Evolutionary conservation across 2,329 filamentous ascomycete species (phyloP), one percentile per base, ranked within the genome.

Genomic region (Ophiostoma sp.): DNA sequence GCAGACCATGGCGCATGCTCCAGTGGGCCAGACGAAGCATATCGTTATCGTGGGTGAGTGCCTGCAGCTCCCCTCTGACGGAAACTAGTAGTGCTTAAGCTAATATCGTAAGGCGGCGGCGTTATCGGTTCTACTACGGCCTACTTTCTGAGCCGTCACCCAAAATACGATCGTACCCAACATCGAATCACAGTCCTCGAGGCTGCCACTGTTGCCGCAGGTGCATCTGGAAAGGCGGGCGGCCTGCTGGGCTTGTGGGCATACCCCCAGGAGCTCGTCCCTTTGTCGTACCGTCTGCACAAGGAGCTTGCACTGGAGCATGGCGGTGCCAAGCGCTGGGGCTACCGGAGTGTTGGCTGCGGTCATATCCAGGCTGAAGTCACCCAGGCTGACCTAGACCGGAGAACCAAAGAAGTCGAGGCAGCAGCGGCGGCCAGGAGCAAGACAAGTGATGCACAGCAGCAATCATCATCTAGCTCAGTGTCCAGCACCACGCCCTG

Each of bases 221-320:
- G 91, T 38, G 94, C 95, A 49, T 97, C 93, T 8, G 95, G 95
- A 55, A 98, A 97, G 79, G 94, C 95, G 0, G 95, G 95, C 16
- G 95, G 95, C 0, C 83, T 99, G 4, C 84, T 99, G 36, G 95
- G 89, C 0, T 82, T 93, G 16, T 98, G 94, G 93, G 95, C 94
- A 0, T 97, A 97, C 75, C 95, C 95, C 0, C 82, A 82, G 69
- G 89, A 86, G 74, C 87, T 98, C 52, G 94, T 97, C 0, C 91
- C 91, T 0, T 81, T 98, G 58, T 96, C 91, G 69, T 98, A 93
- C 78, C 84, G 84, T 64, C 82, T 98, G 16, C 95, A 98, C 75
- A 85, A 87, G 45, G 87, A 97, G 74, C 83, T 99, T 12, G 91
- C 94, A n/a, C 84, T 87, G 4, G 89, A 96, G 77, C 91, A 98